Conservation (phyloP, 106 monocot genomes). For the Triglochin maritima region DNA sequence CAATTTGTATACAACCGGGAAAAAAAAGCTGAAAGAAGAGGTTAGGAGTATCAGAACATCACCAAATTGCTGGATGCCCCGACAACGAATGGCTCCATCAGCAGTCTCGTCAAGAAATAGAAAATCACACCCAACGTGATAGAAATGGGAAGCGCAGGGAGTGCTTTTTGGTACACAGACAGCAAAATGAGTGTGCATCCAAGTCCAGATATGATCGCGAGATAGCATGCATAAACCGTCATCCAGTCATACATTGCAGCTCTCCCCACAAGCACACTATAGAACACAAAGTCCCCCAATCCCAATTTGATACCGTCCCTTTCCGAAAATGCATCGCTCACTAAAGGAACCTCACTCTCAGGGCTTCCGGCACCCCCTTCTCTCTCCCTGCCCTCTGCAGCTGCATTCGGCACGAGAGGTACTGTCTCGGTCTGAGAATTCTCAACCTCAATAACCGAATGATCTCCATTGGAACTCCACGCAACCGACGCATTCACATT, state of each 20-base stretch:
- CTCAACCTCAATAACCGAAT: conserved; percentile 32
- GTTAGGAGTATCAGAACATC: conserved; percentile 59
- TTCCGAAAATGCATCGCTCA: conserved; percentile 1
- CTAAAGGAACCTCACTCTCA: background rate
- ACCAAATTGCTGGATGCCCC: conserved; percentile 72
- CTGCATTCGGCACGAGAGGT: conserved; percentile 20
- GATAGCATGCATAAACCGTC: conserved; percentile 94
- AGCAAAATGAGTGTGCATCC: conserved; percentile 84
- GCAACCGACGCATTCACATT: background rate
- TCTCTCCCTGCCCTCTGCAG: background rate
- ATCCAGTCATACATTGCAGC: conserved; percentile 95
- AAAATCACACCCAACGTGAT: conserved; percentile 67
- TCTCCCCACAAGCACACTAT: conserved; percentile 87
- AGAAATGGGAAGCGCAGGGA: conserved; percentile 90
- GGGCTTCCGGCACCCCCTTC: background rate
- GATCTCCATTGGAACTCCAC: background rate
- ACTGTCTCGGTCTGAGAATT: conserved; percentile 27
- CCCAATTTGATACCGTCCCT: conserved; percentile 60
- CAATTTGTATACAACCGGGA: too few relatives aligned
- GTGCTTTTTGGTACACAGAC: conserved; percentile 47
- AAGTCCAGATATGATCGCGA: conserved; percentile 77
- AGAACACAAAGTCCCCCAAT: conserved; percentile 89
- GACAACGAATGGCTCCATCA: conserved; percentile 96
- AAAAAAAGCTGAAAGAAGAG: background rate
- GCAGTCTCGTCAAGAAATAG: conserved; percentile 77